Evolutionary conservation across 2,329 filamentous ascomycete genomes (phyloP), one percentile per base, ranked within the genome.

Genomic region (Setomelanomma holmii): DNA sequence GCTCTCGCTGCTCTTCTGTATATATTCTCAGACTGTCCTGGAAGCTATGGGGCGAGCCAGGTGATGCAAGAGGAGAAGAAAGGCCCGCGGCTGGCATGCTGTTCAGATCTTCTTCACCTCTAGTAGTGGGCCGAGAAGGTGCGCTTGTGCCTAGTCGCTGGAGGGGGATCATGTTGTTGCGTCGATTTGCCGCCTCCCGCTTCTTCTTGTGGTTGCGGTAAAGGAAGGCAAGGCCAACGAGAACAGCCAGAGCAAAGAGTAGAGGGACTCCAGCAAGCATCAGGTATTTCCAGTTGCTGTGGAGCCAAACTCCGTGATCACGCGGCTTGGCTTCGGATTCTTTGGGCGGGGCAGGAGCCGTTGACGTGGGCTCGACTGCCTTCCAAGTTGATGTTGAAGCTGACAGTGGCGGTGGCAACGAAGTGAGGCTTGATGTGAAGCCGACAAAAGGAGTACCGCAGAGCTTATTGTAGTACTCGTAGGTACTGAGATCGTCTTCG

Each of bases 231-330:
- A 17, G 22, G 14, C 16, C 16, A 24, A 38, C 14, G 4, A 53
- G 16, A 12, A 53, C 33, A 43, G 80, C 79, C 12, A 82, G 76
- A 55, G 96, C 89, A 46, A 80, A 87, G 53, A 93, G 78, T 38
- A 88, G 82, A 22, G 96, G 81, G 56, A 93, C 78, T 59, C 91
- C 86, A 46, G 95, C 80, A 82, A 95, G 91, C 56, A 93, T 81
- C 40, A 96, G 84, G 90, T 90, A 96, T 78, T 86, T 82, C 79
- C 85, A 91, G 73, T 93, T 90, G 22, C 79, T 81, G 6, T 82
- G 80, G 43, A 90, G 76, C 89, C 89, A 56, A 58, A 34, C 51
- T 65, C 66, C 64, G 67, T 38, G 47, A 51, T 20, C 48, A 42
- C 14, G 48, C 41, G 39, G 53, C 21, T 7, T 52, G 12, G 8